Evolutionary conservation across 805 yeast genomes (phyloP).

Genomic region (Priceomyces melissophilus): DNA sequence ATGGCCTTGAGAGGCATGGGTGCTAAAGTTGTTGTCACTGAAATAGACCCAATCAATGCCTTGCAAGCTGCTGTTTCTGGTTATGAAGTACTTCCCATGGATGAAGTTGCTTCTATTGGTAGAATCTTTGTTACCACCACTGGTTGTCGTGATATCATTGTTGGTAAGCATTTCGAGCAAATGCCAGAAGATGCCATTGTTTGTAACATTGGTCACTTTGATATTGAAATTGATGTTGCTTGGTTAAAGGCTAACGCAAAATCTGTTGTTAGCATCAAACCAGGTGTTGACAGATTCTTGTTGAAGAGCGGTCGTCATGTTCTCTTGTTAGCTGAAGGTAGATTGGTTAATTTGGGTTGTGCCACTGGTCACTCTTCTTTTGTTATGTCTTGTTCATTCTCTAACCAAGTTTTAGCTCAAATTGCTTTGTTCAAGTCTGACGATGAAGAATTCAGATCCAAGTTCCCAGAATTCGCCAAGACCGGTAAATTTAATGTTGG

Average conservation of each 20-base stretch:
- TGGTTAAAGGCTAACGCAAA: slow-evolving; percentile 94
- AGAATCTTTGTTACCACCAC: slow-evolving; percentile 99
- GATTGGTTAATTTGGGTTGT: slow-evolving; percentile 98
- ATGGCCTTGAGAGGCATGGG: slow-evolving; percentile 99
- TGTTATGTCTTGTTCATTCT: slow-evolving; percentile 99
- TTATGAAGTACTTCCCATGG: slow-evolving; percentile 94
- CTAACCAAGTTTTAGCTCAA: slow-evolving; percentile 99
- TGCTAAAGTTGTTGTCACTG: slow-evolving; percentile 96
- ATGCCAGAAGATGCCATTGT: slow-evolving; percentile 99
- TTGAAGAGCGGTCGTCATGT: slow-evolving; percentile 87
- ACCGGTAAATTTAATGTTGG: slow-evolving; percentile 88
- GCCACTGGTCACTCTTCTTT: slow-evolving; percentile 99
- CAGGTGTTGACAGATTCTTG: slow-evolving; percentile 97
- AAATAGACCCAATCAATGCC: slow-evolving; percentile 98
- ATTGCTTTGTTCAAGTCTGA: slow-evolving; percentile 92
- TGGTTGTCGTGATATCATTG: slow-evolving; percentile 98
- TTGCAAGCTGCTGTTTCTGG: slow-evolving; percentile 99
- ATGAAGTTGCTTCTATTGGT: slow-evolving; percentile 87
- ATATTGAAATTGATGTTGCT: slow-evolving; percentile 98
- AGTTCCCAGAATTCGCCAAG: slow-evolving; percentile 86
- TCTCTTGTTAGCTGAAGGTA: slow-evolving; percentile 97
- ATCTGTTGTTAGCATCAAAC: slow-evolving; percentile 95
- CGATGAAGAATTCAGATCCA: slow-evolving; percentile 72
- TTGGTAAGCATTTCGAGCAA: slow-evolving; percentile 75
- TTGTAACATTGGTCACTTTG: slow-evolving; percentile 99